These are phyloP conservation scores for Mucor mucedo DNA, from an alignment of 371 early-diverging fungal species.

Conservation along the genomic window DNA sequence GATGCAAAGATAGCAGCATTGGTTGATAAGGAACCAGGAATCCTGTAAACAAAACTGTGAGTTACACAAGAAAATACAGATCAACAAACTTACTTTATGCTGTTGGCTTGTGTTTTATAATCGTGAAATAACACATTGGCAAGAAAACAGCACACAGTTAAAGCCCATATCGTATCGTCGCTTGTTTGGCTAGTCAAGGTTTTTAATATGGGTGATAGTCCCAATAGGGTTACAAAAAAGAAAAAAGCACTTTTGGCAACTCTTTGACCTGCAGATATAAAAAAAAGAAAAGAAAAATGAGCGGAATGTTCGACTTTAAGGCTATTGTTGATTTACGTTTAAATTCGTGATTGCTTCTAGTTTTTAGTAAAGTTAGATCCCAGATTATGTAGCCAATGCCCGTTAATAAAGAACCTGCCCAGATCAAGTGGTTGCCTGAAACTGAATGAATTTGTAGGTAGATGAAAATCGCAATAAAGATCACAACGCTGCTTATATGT, in stretches of 20 bases:
- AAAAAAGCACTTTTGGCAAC: constrained; percentile 78
- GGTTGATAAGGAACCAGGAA: constrained; percentile 91
- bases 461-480: constrained; percentile 89
- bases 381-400: constrained; percentile 72
- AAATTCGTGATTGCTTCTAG: constrained; percentile 51
- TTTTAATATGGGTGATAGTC: constrained; percentile 89
- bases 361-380: constrained; percentile 61
- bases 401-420: constrained; percentile 61
- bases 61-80: not conserved
- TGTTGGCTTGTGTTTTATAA: constrained; percentile 60
- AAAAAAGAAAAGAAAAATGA: not conserved
- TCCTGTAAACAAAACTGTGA: constrained; percentile 48
- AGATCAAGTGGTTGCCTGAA: constrained; percentile 65
- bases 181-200: constrained; percentile 92
- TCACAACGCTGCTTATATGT: constrained; percentile 81
- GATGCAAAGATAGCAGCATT: constrained; percentile 97
- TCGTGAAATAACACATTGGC: constrained; percentile 91
- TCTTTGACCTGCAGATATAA: constrained; percentile 46
- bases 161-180: constrained; percentile 94
- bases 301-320: no score
- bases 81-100: constrained; percentile 52
- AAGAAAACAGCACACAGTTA: constrained; percentile 82
- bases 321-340: constrained; percentile 47
- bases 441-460: constrained; percentile 64
- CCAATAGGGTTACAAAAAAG: constrained; percentile 79